Conservation (phyloP, 768 basidiomycete species). For the Hericium rajendrae region DNA sequence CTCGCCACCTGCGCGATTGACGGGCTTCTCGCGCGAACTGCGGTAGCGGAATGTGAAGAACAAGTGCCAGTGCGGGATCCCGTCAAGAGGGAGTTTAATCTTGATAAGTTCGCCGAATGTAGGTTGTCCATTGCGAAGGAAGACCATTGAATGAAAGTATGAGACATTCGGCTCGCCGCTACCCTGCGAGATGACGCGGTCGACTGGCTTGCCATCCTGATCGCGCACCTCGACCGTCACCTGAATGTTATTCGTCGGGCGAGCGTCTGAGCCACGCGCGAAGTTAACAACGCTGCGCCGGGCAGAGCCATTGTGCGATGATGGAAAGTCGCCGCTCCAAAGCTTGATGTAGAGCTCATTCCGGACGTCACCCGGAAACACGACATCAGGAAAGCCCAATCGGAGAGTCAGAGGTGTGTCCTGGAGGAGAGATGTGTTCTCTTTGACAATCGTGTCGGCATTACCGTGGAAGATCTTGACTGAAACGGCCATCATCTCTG, state of each 20-base stretch:
- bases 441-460: slow-evolving; percentile 58
- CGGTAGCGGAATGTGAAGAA: slow-evolving; percentile 92
- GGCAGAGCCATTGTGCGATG: slow-evolving; percentile 39
- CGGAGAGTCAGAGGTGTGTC: slow-evolving; percentile 76
- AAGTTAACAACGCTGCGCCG: slow-evolving; percentile 51
- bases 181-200: slow-evolving; percentile 70
- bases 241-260: slow-evolving; percentile 64
- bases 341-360: slow-evolving; percentile 96
- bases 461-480: slow-evolving; percentile 87
- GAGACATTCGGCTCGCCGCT: slow-evolving; percentile 75
- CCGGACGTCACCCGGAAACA: slow-evolving; percentile 84
- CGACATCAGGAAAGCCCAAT: slow-evolving; percentile 92
- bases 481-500: slow-evolving; percentile 79
- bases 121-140: slow-evolving; percentile 78
- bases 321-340: slow-evolving; percentile 84
- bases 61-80: slow-evolving; percentile 74
- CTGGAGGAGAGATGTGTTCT: slow-evolving; percentile 77
- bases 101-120: slow-evolving; percentile 94
- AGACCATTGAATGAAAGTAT: slow-evolving; percentile 86
- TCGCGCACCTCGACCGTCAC: slow-evolving; percentile 85
- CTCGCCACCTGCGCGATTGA: slow-evolving; percentile 29
- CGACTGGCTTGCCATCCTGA: slow-evolving; percentile 56
- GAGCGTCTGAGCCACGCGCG: slow-evolving; percentile 46
- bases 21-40: slow-evolving; percentile 36
- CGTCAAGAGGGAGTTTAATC: slow-evolving; percentile 59